A percentile compares a stretch with the other conserved stretches of the same genome.
These are phyloP conservation scores for Talaromyces sp. DNA, from an alignment of 2,329 filamentous ascomycete genomes.

Conservation along the genomic window DNA sequence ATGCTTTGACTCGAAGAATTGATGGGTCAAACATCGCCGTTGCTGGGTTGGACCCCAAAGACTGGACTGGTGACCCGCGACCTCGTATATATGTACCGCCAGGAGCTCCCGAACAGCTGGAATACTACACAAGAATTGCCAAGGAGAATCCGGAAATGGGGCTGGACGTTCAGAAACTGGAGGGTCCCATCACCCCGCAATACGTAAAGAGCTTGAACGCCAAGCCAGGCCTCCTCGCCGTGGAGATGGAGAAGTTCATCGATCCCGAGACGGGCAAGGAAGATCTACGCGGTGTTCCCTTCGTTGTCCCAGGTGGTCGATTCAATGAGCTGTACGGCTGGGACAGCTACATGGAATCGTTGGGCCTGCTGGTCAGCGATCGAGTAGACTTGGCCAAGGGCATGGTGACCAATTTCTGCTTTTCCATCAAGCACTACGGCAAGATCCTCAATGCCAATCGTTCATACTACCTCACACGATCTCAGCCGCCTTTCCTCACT, in stretches of 20 bases:
- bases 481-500: conserved; percentile 93
- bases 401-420: conserved; percentile 96
- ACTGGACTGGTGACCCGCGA: conserved; percentile 85
- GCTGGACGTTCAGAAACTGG: conserved; percentile 77
- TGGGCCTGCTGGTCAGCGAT: conserved; percentile 82
- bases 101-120: conserved; percentile 79
- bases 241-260: conserved; percentile 75
- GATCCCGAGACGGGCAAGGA: conserved; percentile 66
- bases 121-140: conserved; percentile 82
- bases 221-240: conserved; percentile 81
- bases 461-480: conserved; percentile 90
- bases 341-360: conserved; percentile 98
- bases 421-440: conserved; percentile 96
- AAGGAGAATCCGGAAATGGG: conserved; percentile 74
- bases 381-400: conserved; percentile 82
- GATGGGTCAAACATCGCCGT: conserved; percentile 76
- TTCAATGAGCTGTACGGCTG: conserved; percentile 99
- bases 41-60: conserved; percentile 86
- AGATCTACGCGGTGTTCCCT: conserved; percentile 75
- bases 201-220: conserved; percentile 78
- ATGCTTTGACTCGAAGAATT: conserved; percentile 80
- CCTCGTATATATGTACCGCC: conserved; percentile 87
- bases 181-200: conserved; percentile 69
- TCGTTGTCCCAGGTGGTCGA: conserved; percentile 93
- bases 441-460: conserved; percentile 97